Evolutionary conservation across 495 filamentous ascomycete species (phyloP).

Genomic region (Parmelia sp.): DNA sequence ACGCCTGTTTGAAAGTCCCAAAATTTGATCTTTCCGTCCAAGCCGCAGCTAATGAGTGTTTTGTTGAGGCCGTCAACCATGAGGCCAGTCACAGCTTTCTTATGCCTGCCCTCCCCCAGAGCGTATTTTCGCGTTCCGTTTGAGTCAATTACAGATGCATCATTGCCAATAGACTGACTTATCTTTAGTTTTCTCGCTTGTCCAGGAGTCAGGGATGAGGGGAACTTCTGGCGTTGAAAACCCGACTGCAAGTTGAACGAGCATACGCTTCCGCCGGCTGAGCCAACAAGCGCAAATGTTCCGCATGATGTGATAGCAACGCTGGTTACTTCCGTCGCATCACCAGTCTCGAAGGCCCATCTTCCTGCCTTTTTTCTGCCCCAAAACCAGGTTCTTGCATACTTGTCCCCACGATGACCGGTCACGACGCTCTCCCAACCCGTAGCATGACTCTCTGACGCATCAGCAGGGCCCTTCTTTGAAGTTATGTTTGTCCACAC

Average conservation of each 20-base stretch:
- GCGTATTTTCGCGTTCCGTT: conserved; percentile 40
- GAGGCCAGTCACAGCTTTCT: conserved; percentile 74
- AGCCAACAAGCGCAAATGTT: conserved; percentile 89
- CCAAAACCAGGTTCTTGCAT: conserved; percentile 95
- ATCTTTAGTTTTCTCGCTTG: conserved; percentile 58
- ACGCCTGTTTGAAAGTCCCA: conserved; percentile 84
- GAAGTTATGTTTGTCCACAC: conserved; percentile 68
- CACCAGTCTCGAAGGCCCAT: conserved; percentile 85
- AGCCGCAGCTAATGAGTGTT: conserved; percentile 71
- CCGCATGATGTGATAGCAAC: conserved; percentile 87
- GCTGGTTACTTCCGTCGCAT: conserved; percentile 74
- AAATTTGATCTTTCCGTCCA: conserved; percentile 96
- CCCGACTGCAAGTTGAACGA: conserved; percentile 98
- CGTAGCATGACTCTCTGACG: conserved; percentile 58
- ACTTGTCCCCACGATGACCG: conserved; percentile 79
- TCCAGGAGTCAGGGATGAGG: conserved; percentile 57
- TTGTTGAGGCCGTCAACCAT: conserved; percentile 79
- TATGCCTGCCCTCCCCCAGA: conserved; percentile 58
- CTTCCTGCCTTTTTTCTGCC: conserved; percentile 84
- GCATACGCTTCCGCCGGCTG: conserved; percentile 70
- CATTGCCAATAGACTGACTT: conserved; percentile 36
- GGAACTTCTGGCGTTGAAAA: conserved; percentile 75
- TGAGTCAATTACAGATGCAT: conserved; percentile 31
- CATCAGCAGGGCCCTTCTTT: conserved; percentile 48
- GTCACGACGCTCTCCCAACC: conserved; percentile 97